These are phyloP conservation scores for Ganoderma lucidum DNA, from an alignment of 1,284 basidiomycete genomes.

Conservation along the genomic window DNA sequence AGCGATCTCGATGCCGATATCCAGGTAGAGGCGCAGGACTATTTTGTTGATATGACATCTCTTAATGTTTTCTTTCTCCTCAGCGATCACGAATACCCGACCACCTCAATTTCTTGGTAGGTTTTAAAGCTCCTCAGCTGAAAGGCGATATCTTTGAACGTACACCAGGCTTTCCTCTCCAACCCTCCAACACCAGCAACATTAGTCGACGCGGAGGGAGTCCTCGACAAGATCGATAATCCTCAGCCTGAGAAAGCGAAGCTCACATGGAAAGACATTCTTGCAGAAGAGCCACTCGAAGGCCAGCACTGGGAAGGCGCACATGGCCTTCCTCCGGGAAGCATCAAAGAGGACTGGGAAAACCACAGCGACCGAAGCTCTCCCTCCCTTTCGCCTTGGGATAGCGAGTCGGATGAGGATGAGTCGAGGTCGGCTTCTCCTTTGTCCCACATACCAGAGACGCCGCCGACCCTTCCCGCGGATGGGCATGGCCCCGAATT, in stretches of 20 bases:
- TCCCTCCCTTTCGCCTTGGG: constrained; percentile 58
- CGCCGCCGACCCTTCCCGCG: constrained; percentile 26
- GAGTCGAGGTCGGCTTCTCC: constrained; percentile 56
- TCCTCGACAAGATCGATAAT: constrained; percentile 56
- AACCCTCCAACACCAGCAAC: constrained; percentile 56
- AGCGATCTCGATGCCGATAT: constrained; percentile 73
- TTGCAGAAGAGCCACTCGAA: constrained; percentile 80
- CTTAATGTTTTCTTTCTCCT: constrained; percentile 12
- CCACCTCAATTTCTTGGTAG: constrained; percentile 75
- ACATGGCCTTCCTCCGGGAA: constrained; percentile 53
- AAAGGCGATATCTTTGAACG: constrained; percentile 7
- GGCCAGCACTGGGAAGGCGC: constrained; percentile 82
- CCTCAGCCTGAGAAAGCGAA: constrained; percentile 50
- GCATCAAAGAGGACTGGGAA: constrained; percentile 52
- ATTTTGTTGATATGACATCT: not conserved
- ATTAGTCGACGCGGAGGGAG: constrained; percentile 55
- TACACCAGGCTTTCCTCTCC: constrained; percentile 61
- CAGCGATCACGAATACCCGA: constrained; percentile 68
- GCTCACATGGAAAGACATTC: constrained; percentile 77
- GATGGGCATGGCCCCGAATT: not conserved
- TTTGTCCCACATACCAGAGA: constrained; percentile 51
- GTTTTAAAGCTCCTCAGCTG: constrained; percentile 26
- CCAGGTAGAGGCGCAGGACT: constrained; percentile 49
- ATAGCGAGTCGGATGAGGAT: constrained; percentile 49
- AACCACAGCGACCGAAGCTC: constrained; percentile 53